These are phyloP conservation scores for Cystobasidiopsis lactophilus DNA, from an alignment of 768 basidiomycete genomes.

Conservation along the genomic window DNA sequence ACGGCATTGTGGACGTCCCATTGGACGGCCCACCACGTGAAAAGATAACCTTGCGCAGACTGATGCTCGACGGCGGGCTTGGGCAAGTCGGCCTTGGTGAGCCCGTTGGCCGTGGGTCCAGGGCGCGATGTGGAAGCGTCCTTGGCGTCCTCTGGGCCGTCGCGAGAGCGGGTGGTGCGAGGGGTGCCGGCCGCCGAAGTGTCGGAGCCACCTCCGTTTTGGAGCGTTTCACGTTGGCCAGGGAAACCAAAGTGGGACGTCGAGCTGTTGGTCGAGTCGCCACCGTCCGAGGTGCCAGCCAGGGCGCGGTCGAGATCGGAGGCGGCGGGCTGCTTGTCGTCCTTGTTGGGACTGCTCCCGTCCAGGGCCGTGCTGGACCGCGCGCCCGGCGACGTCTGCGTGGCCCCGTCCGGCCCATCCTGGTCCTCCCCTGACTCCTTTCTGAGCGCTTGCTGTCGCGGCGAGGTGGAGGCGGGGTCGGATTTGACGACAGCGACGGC, in stretches of 20 bases:
- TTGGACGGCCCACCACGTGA: conserved; percentile 17
- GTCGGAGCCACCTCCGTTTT: neutral
- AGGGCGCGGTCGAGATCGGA: neutral
- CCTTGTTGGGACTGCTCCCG: neutral
- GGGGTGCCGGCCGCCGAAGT: neutral
- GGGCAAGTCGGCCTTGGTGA: conserved; percentile 7
- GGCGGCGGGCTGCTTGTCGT: neutral
- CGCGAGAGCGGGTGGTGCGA: no score
- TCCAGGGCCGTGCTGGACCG: neutral
- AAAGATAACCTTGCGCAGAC: conserved; percentile 12
- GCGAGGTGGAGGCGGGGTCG: neutral
- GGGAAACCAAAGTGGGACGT: neutral
- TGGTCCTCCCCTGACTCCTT: neutral
- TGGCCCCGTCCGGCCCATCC: neutral
- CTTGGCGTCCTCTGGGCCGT: no score
- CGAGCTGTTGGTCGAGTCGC: neutral
- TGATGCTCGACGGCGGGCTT: conserved; percentile 10
- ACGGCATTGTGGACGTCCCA: conserved; percentile 11
- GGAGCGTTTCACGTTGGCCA: neutral
- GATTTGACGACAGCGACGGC: neutral
- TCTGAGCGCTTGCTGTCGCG: neutral
- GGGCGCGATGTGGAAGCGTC: no score
- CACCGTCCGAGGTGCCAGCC: neutral
- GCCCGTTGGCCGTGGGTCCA: no score
- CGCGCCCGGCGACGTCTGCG: neutral